Evolutionary conservation across 139 green algal species (phyloP).

Genomic region (Pycnococcus provasolii): DNA sequence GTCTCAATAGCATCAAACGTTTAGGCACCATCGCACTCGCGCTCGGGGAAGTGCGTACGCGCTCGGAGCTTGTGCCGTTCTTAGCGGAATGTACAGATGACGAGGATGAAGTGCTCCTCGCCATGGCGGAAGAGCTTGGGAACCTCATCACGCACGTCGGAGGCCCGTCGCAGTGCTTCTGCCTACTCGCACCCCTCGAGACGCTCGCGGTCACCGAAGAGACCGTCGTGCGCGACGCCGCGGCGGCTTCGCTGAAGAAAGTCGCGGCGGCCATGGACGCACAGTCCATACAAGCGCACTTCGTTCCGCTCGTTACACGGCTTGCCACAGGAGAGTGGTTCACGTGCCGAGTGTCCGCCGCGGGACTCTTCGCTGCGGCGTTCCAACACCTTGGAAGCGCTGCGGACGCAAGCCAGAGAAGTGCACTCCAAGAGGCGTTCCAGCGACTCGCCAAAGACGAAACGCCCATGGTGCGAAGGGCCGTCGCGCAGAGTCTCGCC

Average conservation of each 20-base stretch:
- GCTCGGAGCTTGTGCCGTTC: conserved; percentile 92
- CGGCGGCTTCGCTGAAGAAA: conserved; percentile 72
- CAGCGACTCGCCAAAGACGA: conserved; percentile 80
- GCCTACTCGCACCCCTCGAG: conserved; percentile 84
- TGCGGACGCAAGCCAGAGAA: neutral
- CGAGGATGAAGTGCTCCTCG: conserved; percentile 95
- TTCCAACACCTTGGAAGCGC: conserved; percentile 47
- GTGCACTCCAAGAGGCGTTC: conserved; percentile 70
- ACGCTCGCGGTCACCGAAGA: conserved; percentile 87
- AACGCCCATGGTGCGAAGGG: conserved; percentile 94
- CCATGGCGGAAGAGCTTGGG: conserved; percentile 91
- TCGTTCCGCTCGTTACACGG: conserved; percentile 66
- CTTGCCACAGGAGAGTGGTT: conserved; percentile 91
- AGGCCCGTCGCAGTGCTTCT: conserved; percentile 57
- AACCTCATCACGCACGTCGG: conserved; percentile 88
- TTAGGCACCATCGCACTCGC: conserved; percentile 86
- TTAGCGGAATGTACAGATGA: conserved; percentile 89
- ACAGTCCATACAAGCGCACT: conserved; percentile 51
- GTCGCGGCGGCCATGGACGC: conserved; percentile 63
- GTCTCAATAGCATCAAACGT: conserved; percentile 81
- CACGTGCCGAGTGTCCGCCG: conserved; percentile 82
- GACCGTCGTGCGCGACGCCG: conserved; percentile 93
- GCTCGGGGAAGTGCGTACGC: conserved; percentile 83
- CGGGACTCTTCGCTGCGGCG: conserved; percentile 71
- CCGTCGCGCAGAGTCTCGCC: conserved; percentile 75